Evolutionary conservation across 495 filamentous ascomycete species (phyloP), one percentile per base, ranked within the genome.

Genomic region (Rusavskia elegans): DNA sequence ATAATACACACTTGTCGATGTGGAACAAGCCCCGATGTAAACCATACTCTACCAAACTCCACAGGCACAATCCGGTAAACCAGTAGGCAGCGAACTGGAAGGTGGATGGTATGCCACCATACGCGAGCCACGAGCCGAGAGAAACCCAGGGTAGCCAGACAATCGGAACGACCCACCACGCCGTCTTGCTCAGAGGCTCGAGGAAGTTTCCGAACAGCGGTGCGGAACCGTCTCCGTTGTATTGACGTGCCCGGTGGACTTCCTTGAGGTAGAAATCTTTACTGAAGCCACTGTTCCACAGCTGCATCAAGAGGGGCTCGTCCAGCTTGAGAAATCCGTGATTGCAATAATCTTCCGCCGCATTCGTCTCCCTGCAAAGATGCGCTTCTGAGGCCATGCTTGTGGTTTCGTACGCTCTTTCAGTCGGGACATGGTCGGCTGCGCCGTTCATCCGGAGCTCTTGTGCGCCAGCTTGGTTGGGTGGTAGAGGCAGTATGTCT

Each of bases 131-230:
- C n/a, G 82, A 76, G 16, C 84, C 87, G 62, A 87, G 95, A 14
- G 69, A 58, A n/a, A 92, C 76, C 11, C 68, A 71, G 19, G 93
- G 93, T n/a, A 90, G 61, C 93, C 93, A 99, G 9, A 94, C 40
- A 0, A 76, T 70, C 11, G 93, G 93, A 14, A 97, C 75, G 42
- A 92, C 62, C 78, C 82, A 97, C 89, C 89, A 97, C 6, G 89
- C 77, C 8, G 93, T 97, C 70, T 89, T 85, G 65, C 83, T 87
- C 25, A 99, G 70, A 7, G 93, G 93, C 67, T 99, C 93, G 11
- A 99, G 74, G 68, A 97, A 92, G 67, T 99, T 99, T 40, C 93
- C 93, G 67, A 99, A 99, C 29, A 99, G 66, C 7, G 92, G 93
- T 30, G 93, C 92, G 5, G 89, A 95, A 53, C 80, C 79, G 39